Evolutionary conservation across 2,329 filamentous ascomycete species (phyloP).

Genomic region (Apiospora aurea): DNA sequence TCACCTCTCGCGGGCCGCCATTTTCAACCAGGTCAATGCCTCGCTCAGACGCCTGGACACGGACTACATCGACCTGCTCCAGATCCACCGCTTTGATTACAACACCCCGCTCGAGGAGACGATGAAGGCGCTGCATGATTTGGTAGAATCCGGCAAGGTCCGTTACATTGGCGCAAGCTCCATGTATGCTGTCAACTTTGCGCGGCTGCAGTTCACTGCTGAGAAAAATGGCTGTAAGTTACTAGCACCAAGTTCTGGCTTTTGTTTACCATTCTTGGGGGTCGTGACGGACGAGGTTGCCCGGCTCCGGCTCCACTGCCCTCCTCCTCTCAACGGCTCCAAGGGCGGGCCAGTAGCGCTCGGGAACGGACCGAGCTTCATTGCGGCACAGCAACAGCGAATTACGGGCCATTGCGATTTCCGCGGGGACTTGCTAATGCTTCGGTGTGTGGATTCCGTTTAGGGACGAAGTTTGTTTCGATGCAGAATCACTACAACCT

Average conservation of each 20-base stretch:
- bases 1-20: conserved; percentile 46
- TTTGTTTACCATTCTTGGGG: neutral
- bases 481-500: conserved; percentile 70
- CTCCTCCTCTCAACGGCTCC: neutral
- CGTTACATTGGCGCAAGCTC: conserved; percentile 59
- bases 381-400: neutral
- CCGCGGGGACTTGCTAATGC: neutral
- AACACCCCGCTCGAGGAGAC: conserved; percentile 64
- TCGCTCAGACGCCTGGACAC: conserved; percentile 42
- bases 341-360: neutral
- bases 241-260: neutral
- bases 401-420: neutral
- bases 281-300: neutral
- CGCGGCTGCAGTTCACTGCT: conserved; percentile 62
- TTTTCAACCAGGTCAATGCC: conserved; percentile 49
- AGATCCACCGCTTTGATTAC: conserved; percentile 66
- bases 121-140: conserved; percentile 68
- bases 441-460: neutral
- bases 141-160: conserved; percentile 64
- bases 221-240: conserved; percentile 55
- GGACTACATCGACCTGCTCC: conserved; percentile 56
- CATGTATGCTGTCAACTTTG: conserved; percentile 63
- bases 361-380: neutral
- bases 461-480: conserved; percentile 64
- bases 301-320: neutral